Evolutionary conservation across 768 basidiomycete species (phyloP).

Genomic region (Hirschioporus abietinus): DNA sequence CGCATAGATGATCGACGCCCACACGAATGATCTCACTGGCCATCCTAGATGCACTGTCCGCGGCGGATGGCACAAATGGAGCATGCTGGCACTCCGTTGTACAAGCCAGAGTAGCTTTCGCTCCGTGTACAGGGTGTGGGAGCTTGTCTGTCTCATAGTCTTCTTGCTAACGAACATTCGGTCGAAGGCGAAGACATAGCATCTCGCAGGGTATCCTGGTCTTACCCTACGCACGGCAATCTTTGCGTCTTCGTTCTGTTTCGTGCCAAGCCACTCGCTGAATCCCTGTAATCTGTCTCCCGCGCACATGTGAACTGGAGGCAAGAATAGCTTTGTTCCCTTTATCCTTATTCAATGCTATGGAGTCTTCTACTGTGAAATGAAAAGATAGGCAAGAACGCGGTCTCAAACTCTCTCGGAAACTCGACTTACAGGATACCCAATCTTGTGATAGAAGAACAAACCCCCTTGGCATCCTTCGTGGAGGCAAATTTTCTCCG

Average conservation of each 20-base stretch:
- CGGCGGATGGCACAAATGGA: neutral
- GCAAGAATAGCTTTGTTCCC: neutral
- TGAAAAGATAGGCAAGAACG: too few species aligned
- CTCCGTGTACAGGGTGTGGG: neutral
- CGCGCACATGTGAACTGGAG: neutral
- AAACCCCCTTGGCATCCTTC: too few species aligned
- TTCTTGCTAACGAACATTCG: neutral
- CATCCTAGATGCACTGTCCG: neutral
- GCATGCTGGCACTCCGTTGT: neutral
- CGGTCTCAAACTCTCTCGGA: too few species aligned
- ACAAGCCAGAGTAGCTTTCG: neutral
- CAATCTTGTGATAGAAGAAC: too few species aligned
- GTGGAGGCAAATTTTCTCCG: too few species aligned
- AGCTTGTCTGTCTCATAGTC: neutral
- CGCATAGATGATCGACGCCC: neutral
- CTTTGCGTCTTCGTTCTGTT: neutral
- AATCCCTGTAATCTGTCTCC: neutral
- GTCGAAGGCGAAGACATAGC: neutral
- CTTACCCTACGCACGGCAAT: neutral
- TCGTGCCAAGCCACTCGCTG: neutral
- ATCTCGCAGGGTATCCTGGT: neutral
- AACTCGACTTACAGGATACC: too few species aligned
- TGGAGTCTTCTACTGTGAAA: neutral
- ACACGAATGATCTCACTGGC: neutral
- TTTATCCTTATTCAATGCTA: neutral